A percentile compares a stretch with the other conserved stretches of the same genome.
Conservation (phyloP, 2,329 filamentous ascomycete genomes). For the Hypoxylon sp. region DNA sequence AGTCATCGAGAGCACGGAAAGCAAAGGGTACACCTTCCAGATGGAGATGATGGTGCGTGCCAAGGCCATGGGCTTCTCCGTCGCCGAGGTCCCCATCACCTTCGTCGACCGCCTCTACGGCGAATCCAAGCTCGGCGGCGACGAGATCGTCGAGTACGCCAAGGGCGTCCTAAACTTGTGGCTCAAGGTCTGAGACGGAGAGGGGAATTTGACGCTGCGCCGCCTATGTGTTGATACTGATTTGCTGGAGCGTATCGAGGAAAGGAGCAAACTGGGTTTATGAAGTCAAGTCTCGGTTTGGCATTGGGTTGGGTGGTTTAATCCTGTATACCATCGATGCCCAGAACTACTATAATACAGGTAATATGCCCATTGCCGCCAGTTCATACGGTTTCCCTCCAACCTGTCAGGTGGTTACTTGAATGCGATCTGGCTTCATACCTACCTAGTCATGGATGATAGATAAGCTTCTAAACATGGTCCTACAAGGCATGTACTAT, state of each 20-base stretch:
- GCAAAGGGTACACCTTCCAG: constrained; percentile 98
- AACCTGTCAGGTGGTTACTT: too few relatives aligned
- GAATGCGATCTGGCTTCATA: too few relatives aligned
- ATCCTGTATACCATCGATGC: constrained; percentile 39
- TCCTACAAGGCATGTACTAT: too few relatives aligned
- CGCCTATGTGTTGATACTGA: background rate
- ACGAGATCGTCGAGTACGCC: constrained; percentile 96
- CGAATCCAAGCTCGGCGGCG: constrained; percentile 91
- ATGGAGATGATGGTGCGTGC: constrained; percentile 99
- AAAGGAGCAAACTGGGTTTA: constrained; percentile 19
- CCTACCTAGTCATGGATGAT: too few relatives aligned
- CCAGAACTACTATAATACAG: constrained; percentile 40
- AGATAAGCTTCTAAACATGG: too few relatives aligned
- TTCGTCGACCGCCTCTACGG: constrained; percentile 97
- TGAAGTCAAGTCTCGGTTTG: constrained; percentile 27
- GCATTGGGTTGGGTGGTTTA: constrained; percentile 46
- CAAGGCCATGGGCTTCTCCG: constrained; percentile 93
- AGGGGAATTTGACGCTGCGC: background rate
- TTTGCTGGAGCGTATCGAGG: constrained; percentile 25
- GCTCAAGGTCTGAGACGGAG: constrained; percentile 73
- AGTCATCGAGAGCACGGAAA: constrained; percentile 90
- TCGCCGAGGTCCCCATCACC: constrained; percentile 94
- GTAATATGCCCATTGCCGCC: constrained; percentile 21
- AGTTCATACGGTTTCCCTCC: background rate
- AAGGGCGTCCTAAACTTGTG: constrained; percentile 84